Base-by-base conservation (phyloP, 1,284 basidiomycete genomes). In the Naganishia sp. region DNA sequence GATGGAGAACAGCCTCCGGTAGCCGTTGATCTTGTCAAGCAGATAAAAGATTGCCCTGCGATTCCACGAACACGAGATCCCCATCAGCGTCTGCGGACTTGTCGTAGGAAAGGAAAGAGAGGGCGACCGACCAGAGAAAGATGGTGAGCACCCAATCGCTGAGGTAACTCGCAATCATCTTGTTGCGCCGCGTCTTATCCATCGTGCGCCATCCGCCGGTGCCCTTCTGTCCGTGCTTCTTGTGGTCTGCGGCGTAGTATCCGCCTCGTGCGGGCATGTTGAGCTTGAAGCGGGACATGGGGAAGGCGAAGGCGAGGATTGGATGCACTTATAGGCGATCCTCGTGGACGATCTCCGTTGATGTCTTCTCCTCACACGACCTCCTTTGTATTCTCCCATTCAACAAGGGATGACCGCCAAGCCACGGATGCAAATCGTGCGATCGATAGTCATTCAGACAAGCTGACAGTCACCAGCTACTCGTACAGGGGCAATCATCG, bases 1-100 rank as follows among this genome's bases (percentile, higher is more conserved):
- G 13, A 95, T 81, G 5, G 88, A 89, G 78, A 96, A 96, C 57
- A 86, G 82, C 61, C 94, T 83, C 70, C 88, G 85, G 79, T 89
- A 97, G 4, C 94, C 94, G 63, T 89, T 82, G 6, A 94, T 82
- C 56, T 84, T 83, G 77, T 93, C 85, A 7, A 94, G 78, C 18
- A 85, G 83, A 76, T 89, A 88, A 79, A 92, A 91, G 2, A 86
- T 72, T 1, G 82, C 85, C 57, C 77, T 52, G 9, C 53, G 39
- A 28, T 28, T 5, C 18, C 11, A 18, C 13, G 45, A 46, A 46
- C 28, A 5, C 28, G 5, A 28, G 28, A 28, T 28, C 28, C 28
- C 2, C 28, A 28, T 39, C 35, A 9, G 35, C 47, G n/a, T 23
- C n/a, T n/a, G n/a, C n/a, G n/a, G n/a, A n/a, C n/a, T n/a, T n/a